Conservation (phyloP, 495 filamentous ascomycete species). For the Cenococcum geophilum region DNA sequence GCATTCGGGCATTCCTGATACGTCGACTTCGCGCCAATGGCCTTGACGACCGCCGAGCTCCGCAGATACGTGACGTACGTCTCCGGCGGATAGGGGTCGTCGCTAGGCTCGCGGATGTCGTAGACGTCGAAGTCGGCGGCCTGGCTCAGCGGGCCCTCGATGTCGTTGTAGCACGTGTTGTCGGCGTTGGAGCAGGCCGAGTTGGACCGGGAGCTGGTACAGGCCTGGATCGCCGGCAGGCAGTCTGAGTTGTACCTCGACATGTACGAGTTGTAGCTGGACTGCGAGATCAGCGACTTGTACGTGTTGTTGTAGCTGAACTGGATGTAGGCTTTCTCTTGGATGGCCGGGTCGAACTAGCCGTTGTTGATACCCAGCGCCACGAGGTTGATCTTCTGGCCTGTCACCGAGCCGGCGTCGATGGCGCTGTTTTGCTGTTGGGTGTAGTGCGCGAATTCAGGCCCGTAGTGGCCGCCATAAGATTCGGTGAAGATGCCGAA, state of each 20-base stretch:
- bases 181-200: slow-evolving; percentile 43
- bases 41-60: slow-evolving; percentile 40
- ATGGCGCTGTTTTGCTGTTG: slow-evolving; percentile 48
- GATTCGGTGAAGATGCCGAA: slow-evolving; percentile 53
- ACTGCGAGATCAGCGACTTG: slow-evolving; percentile 43
- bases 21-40: slow-evolving; percentile 47
- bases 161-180: slow-evolving; percentile 41
- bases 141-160: slow-evolving; percentile 41
- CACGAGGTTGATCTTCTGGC: slow-evolving; percentile 48
- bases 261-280: slow-evolving; percentile 40
- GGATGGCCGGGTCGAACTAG: slow-evolving; percentile 47
- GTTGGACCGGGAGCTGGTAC: slow-evolving; percentile 36
- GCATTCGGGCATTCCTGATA: slow-evolving; percentile 45
- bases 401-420: slow-evolving; percentile 37
- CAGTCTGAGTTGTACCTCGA: slow-evolving; percentile 41
- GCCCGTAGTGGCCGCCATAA: slow-evolving; percentile 54
- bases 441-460: slow-evolving; percentile 50
- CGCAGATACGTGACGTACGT: slow-evolving; percentile 46
- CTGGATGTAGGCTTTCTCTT: slow-evolving; percentile 49
- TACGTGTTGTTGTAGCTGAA: slow-evolving; percentile 51
- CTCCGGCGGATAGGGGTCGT: slow-evolving; percentile 45
- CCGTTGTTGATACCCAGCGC: slow-evolving; percentile 55
- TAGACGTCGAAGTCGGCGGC: slow-evolving; percentile 45
- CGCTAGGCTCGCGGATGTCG: slow-evolving; percentile 44
- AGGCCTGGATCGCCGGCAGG: slow-evolving; percentile 40